Evolutionary conservation across 208 protist genomes (phyloP).

Genomic region (Leishmania mexicana): DNA sequence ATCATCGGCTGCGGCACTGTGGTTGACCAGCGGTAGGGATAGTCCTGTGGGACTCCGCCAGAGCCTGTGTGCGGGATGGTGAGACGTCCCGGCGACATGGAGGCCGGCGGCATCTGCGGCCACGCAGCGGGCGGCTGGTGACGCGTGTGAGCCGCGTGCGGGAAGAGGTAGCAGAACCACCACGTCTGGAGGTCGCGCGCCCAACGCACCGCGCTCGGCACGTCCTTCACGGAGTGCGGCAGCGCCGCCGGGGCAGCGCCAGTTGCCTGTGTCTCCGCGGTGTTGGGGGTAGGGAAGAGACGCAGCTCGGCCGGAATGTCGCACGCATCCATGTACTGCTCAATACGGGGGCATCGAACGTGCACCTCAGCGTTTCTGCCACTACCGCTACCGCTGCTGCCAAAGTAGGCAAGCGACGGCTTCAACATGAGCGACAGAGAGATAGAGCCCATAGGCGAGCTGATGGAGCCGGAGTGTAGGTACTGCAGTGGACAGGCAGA

Average conservation of each 20-base stretch:
- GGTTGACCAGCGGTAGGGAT: slow-evolving; percentile 19
- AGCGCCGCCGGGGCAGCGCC: neutral
- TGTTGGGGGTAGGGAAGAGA: neutral
- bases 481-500: neutral
- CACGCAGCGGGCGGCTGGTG: slow-evolving; percentile 16
- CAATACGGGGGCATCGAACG: slow-evolving; percentile 33
- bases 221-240: slow-evolving; percentile 6
- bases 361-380: slow-evolving; percentile 26
- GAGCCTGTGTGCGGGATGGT: neutral
- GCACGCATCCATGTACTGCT: slow-evolving; percentile 28
- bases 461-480: neutral
- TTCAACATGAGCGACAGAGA: neutral
- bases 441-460: neutral
- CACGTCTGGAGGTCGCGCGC: slow-evolving; percentile 30
- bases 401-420: neutral
- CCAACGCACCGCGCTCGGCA: slow-evolving; percentile 29
- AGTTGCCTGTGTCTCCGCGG: neutral
- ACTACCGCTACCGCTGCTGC: neutral
- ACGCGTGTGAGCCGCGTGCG: slow-evolving; percentile 28
- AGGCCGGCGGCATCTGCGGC: neutral
- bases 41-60: neutral
- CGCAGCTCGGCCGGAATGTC: slow-evolving; percentile 14
- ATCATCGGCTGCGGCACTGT: neutral
- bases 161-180: slow-evolving; percentile 40
- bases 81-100: neutral